Conservation (phyloP, 169 alveolate species). For the Amoebophrya sp. region DNA sequence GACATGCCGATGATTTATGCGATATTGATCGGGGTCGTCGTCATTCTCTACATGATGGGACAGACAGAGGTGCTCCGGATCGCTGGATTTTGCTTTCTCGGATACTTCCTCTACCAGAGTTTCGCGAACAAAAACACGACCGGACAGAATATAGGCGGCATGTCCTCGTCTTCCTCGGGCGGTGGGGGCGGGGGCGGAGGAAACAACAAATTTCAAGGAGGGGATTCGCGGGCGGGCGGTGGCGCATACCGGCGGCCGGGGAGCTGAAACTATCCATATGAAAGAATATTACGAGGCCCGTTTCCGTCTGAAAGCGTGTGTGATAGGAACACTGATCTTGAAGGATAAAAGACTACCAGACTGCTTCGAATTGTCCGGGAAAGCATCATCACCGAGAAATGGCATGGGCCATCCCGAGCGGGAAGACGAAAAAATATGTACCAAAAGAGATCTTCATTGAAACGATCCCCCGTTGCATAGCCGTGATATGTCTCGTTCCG, state of each 20-base stretch:
- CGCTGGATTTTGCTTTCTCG: neutral
- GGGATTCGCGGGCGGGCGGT: neutral
- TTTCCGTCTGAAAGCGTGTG: too few relatives aligned
- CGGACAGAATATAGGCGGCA: neutral
- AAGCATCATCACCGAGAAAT: too few relatives aligned
- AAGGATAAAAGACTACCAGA: too few relatives aligned
- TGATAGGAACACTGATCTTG: too few relatives aligned
- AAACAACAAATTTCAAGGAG: neutral
- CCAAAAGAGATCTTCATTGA: too few relatives aligned
- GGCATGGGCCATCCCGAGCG: too few relatives aligned
- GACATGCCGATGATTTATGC: neutral
- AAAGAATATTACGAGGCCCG: too few relatives aligned
- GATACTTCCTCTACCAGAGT: neutral
- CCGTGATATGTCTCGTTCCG: too few relatives aligned
- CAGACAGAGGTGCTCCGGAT: neutral
- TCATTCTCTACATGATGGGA: neutral
- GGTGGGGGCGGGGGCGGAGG: neutral
- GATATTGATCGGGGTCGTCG: neutral
- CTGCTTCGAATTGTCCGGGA: too few relatives aligned
- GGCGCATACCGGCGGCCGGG: neutral
- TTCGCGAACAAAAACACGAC: neutral
- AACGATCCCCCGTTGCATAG: too few relatives aligned
- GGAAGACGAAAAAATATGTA: too few relatives aligned
- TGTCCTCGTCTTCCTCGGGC: neutral
- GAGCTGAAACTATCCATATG: too few relatives aligned